Evolutionary conservation across 805 yeast species (phyloP).

Genomic region (Candida vartiovaarae): DNA sequence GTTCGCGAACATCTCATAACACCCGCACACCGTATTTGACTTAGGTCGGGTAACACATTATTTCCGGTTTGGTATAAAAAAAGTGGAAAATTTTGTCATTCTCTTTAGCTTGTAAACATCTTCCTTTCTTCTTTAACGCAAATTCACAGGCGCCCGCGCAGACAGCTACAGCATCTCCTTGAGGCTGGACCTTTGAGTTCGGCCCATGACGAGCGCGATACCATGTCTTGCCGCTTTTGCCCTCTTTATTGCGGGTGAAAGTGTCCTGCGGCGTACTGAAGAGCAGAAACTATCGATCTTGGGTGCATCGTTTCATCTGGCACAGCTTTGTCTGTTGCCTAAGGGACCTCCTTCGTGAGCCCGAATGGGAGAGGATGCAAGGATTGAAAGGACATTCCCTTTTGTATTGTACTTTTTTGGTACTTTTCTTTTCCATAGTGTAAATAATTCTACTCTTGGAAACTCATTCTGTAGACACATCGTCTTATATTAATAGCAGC

Average conservation of each 20-base stretch:
- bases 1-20: neutral
- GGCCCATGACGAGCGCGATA: constrained; percentile 68
- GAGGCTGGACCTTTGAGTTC: constrained; percentile 62
- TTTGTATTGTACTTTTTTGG: neutral
- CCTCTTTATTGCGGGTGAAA: constrained; percentile 14
- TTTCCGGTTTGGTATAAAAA: neutral
- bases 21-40: neutral
- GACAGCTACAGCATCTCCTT: constrained; percentile 52
- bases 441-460: no score
- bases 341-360: constrained; percentile 72
- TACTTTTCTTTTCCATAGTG: no score
- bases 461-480: no score
- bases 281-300: constrained; percentile 52
- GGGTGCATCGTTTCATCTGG: constrained; percentile 69
- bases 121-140: constrained; percentile 37
- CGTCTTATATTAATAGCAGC: no score
- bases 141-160: constrained; percentile 55
- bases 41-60: neutral
- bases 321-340: constrained; percentile 36
- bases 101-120: neutral
- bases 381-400: constrained; percentile 35
- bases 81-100: neutral
- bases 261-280: constrained; percentile 45
- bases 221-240: constrained; percentile 22
- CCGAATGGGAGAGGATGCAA: constrained; percentile 63